phyloP scores from a whole-genome alignment of 2,329 filamentous ascomycete species.

The Ramularia endophylla region DNA sequence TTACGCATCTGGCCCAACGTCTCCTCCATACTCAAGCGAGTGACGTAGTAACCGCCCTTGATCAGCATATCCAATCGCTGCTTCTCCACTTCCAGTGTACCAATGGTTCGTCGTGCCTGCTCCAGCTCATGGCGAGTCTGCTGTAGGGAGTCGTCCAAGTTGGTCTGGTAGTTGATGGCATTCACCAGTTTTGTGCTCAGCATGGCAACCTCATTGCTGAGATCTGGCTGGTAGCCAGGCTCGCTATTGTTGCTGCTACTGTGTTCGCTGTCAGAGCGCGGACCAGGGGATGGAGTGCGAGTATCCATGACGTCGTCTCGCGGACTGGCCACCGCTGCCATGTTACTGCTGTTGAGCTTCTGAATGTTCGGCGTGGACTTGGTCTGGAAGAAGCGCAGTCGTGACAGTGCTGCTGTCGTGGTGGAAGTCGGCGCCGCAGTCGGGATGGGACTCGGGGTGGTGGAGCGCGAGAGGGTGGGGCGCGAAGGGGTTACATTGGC shows the following conservation, averaged over 20 bases:
- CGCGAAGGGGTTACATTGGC: constrained; percentile 1
- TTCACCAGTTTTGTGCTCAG: constrained; percentile 95
- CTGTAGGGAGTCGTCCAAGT: constrained; percentile 80
- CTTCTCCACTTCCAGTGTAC: constrained; percentile 62
- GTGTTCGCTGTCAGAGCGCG: constrained; percentile 22
- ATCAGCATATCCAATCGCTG: constrained; percentile 66
- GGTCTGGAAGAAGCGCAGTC: constrained; percentile 20
- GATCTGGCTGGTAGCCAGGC: constrained; percentile 50
- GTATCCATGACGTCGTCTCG: constrained; percentile 36
- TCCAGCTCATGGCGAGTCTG: constrained; percentile 80
- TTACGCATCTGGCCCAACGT: constrained; percentile 36
- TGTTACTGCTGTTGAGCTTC: constrained; percentile 5
- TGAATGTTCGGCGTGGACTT: constrained; percentile 20
- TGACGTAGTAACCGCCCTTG: constrained; percentile 67
- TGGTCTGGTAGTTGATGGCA: constrained; percentile 94
- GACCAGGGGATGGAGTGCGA: constrained; percentile 35
- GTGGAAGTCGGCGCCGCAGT: constrained; percentile 2
- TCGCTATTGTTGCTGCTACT: constrained; percentile 32
- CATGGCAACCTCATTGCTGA: constrained; percentile 73
- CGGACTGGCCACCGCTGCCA: constrained; percentile 18
- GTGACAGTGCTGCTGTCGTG: constrained; percentile 6
- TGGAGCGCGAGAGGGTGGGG: constrained; percentile 7
- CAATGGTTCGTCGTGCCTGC: constrained; percentile 59
- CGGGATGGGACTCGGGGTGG: constrained; percentile 5
- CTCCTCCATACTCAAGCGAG: constrained; percentile 64